Base-by-base conservation (phyloP, 1,284 basidiomycete genomes). In the Mycosarcoma maydis region DNA sequence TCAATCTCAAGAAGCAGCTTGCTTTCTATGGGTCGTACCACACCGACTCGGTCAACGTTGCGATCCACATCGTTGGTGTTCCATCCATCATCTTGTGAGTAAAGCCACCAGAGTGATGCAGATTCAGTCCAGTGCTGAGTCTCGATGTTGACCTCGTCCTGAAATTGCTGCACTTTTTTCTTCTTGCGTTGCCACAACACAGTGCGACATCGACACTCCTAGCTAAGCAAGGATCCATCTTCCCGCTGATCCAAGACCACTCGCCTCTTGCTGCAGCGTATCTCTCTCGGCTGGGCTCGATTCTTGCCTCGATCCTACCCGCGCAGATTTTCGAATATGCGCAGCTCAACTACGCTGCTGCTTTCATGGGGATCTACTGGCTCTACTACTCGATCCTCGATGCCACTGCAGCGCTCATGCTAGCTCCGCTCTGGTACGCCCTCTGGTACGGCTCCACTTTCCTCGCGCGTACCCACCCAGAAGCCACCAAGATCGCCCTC, bases 21-120 rank as follows among this genome's bases (percentile, higher is more conserved):
- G 73, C 73, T 26, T 77, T 77, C 55, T 77, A 77, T 43, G 76
- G 76, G 36, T 75, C 76, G 10, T 78, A 78, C 60, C 76, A 78
- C 38, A 73, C 75, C 23, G 57, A 78, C 44, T 48, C 53, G 0
- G 67, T 76, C 60, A 78, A 78, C 37, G 76, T 78, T 9, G 66
- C 47, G 29, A 78, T 78, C 34, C 76, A 78, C 59, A 73, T 78
- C 20, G 26, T 76, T 23, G 73, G 76, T 29, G 76, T 78, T 17
- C 76, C 76, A 30, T 56, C 55, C 5, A 78, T 78, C 55, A 75
- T 67, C 38, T 73, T 72, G 71, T 72, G 26, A 57, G 71, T 43
- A 0, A 10, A 11, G 13, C 29, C 3, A 13, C 20, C n/a, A 7
- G n/a, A n/a, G n/a, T n/a, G n/a, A n/a, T n/a, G n/a, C n/a, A n/a